A percentile compares a stretch with the other conserved stretches of the same genome.
Evolutionary conservation across 352 stramenopile species (phyloP).

Genomic region (Pythium aristosporum): DNA sequence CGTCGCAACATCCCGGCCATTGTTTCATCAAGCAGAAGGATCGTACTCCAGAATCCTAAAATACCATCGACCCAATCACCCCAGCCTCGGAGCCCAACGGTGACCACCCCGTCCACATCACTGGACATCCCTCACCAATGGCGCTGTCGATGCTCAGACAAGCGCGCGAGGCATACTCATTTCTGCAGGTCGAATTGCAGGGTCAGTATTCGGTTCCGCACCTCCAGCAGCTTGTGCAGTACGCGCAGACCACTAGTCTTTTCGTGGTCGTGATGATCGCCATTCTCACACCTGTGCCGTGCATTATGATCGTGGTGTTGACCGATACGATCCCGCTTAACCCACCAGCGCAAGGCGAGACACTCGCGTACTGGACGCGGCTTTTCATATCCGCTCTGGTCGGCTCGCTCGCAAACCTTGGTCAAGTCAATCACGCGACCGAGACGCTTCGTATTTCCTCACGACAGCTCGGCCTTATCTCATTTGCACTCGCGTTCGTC

Average conservation of each 20-base stretch:
- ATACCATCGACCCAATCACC: no score
- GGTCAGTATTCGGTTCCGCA: not conserved
- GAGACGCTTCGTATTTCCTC: not conserved
- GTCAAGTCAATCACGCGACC: slow-evolving; percentile 1
- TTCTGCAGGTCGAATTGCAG: slow-evolving; percentile 1
- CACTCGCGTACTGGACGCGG: slow-evolving; percentile 4
- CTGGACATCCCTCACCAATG: not conserved
- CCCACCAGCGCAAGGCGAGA: not conserved
- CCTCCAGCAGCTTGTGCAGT: not conserved
- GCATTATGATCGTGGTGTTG: not conserved
- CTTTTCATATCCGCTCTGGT: not conserved
- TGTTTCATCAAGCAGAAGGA: no score
- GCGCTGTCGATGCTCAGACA: not conserved
- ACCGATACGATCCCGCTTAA: not conserved
- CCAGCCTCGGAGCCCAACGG: no score
- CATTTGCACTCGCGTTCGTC: not conserved
- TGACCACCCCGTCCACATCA: no score
- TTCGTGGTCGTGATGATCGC: not conserved
- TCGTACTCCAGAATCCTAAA: no score
- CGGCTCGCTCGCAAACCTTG: not conserved
- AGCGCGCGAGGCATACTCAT: not conserved
- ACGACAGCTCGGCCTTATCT: not conserved
- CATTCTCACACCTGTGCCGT: not conserved
- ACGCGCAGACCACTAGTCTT: no score
- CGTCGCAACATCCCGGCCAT: no score